Conservation (phyloP, 345 rosid genomes). For the Acer saccharum region DNA sequence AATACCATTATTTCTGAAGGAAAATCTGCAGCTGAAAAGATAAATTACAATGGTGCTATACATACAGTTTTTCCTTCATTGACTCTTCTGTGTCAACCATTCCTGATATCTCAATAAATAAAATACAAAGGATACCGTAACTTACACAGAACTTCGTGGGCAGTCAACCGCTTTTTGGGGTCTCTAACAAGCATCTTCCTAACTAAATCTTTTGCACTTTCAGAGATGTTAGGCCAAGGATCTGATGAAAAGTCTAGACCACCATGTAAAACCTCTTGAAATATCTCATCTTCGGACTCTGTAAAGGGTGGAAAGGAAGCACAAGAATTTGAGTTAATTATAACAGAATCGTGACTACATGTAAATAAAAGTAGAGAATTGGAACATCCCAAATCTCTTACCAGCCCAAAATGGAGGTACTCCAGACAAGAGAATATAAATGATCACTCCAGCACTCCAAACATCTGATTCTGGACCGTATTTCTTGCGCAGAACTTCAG, state of each 20-base stretch:
- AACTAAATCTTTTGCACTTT: constrained; percentile 80
- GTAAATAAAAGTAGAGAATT: background rate
- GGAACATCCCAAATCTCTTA: constrained; percentile 27
- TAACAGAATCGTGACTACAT: background rate
- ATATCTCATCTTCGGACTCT: constrained; percentile 86
- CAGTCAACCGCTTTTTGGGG: constrained; percentile 62
- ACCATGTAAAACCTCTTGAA: constrained; percentile 77
- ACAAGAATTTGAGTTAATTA: background rate
- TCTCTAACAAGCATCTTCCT: constrained; percentile 75
- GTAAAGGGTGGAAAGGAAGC: background rate
- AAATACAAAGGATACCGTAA: background rate
- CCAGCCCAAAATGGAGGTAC: constrained; percentile 99
- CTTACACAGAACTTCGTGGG: constrained; percentile 82
- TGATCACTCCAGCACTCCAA: constrained; percentile 94
- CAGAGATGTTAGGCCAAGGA: constrained; percentile 91
- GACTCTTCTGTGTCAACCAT: background rate
- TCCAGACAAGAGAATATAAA: constrained; percentile 79
- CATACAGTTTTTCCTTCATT: background rate
- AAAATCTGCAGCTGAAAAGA: background rate
- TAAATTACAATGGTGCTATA: too few species aligned
- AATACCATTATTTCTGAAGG: background rate
- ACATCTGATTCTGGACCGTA: constrained; percentile 89
- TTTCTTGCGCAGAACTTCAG: constrained; percentile 65
- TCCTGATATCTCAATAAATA: background rate
- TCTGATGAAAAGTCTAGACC: constrained; percentile 73